Percentiles rank a stretch among this genome's conserved stretches.
Evolutionary conservation across 495 filamentous ascomycete species (phyloP).

Genomic region (Annulohypoxylon stygium): DNA sequence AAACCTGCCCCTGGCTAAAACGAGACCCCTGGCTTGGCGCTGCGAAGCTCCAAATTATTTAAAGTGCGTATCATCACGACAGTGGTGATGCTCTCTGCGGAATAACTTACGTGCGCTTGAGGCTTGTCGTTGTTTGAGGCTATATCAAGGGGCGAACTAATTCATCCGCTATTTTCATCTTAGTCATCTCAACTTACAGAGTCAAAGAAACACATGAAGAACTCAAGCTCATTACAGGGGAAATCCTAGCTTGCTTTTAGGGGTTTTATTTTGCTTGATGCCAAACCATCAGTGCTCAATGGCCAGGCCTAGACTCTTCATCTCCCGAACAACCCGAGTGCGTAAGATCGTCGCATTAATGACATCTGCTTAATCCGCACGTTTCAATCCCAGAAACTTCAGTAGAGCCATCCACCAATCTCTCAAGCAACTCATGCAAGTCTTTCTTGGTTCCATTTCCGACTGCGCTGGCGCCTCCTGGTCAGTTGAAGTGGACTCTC

Average conservation of each 20-base stretch:
- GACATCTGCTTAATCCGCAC: neutral
- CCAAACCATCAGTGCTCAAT: neutral
- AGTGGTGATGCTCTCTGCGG: constrained; percentile 21
- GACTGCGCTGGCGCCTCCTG: neutral
- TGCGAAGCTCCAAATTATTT: constrained; percentile 26
- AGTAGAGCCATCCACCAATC: constrained; percentile 22
- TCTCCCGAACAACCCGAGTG: neutral
- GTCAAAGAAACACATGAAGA: neutral
- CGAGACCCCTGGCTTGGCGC: constrained; percentile 22
- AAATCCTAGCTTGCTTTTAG: neutral
- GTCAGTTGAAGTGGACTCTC: too few species aligned
- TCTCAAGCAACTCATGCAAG: constrained; percentile 1
- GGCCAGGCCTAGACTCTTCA: constrained; percentile 9
- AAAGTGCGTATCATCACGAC: constrained; percentile 26
- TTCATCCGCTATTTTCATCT: neutral
- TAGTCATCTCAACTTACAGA: neutral
- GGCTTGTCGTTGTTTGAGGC: neutral
- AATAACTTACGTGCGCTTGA: constrained; percentile 20
- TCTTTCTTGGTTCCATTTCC: neutral
- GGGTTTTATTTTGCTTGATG: neutral
- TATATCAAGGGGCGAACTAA: constrained; percentile 10
- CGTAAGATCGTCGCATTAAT: constrained; percentile 2
- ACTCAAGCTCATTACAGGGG: neutral
- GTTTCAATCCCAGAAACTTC: neutral
- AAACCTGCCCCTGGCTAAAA: constrained; percentile 41